A percentile compares a stretch with the other conserved stretches of the same genome.
phyloP scores from a whole-genome alignment of 2,329 filamentous ascomycete genomes.

The Monosporascus sp. region DNA sequence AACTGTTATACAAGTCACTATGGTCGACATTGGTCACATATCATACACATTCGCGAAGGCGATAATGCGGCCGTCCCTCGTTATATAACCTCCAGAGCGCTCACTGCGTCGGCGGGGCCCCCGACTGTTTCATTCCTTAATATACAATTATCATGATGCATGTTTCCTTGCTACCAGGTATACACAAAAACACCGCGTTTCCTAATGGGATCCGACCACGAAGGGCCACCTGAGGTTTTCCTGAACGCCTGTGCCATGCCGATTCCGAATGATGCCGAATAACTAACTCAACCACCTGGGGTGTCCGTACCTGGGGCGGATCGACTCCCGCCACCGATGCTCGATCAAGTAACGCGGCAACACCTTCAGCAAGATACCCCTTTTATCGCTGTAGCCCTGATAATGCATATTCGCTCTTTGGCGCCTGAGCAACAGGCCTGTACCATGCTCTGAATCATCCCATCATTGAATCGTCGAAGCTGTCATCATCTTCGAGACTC shows the following conservation, averaged over 20 bases:
- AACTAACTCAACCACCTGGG: background rate
- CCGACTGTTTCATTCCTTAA: background rate
- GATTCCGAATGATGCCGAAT: background rate
- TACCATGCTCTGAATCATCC: conserved; percentile 36
- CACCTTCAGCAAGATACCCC: background rate
- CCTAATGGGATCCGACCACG: background rate
- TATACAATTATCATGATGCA: background rate
- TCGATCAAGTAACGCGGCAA: background rate
- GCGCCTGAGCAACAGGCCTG: conserved; percentile 7
- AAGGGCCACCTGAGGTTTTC: background rate
- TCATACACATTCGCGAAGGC: no score
- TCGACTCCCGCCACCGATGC: background rate
- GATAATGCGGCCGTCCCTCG: background rate
- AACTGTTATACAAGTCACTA: background rate
- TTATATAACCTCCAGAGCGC: no score
- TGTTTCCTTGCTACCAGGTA: background rate
- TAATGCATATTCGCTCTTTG: conserved; percentile 6
- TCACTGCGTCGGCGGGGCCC: background rate
- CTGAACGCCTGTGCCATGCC: background rate
- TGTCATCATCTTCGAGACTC: conserved; percentile 75
- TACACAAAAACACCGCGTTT: background rate
- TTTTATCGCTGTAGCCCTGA: conserved; percentile 6
- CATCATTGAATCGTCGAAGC: conserved; percentile 64
- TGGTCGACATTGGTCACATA: background rate
- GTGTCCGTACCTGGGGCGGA: background rate